Base-by-base conservation (phyloP, 2,329 filamentous ascomycete genomes). In the Didymosphaeria variabile region DNA sequence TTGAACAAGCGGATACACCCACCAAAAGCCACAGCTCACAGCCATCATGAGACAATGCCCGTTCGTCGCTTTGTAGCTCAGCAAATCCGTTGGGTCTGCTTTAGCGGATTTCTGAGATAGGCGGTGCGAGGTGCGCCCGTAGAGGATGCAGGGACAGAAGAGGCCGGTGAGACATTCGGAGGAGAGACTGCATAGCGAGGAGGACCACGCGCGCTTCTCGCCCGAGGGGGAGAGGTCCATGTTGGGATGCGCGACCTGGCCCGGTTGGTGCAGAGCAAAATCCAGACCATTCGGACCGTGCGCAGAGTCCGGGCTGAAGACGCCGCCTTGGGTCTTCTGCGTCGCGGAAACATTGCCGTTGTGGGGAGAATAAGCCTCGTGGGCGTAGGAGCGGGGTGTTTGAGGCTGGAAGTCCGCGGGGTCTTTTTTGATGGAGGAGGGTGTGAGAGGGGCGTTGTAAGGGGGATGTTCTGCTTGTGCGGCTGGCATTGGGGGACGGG, bases 101-200 rank as follows among this genome's bases (percentile, higher is more conserved):
- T 79, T 78, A 13, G 68, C 65, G 7, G 66, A 67, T 49, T 79
- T 77, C 51, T 75, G 77, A 1, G 72, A 68, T 2, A 83, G 70
- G 8, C 82, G 77, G 70, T 82, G 79, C 15, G 80, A 71, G 2
- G 80, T 82, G 51, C 79, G 79, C 5, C 80, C 79, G 63, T 81
- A 80, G 8, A 83, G 59, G 3, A 79, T 70, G 66, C 81, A 84
- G 10, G 82, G 81, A 55, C 78, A 75, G 63, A 78, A 81, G 6
- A 78, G 67, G 1, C 79, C 80, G 4, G 77, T 75, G 9, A 79
- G 63, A 54, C 79, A 80, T 7, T 78, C 80, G 0, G 67, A 65
- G 15, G 68, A 69, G 64, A 77, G 79, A 19, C 71, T 63, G 59
- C 74, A 79, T 2, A 79, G 67, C 1, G 69, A 66, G 50, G 74